Conservation (phyloP, 2,329 filamentous ascomycete genomes). For the Tolypocladium pustulatum region DNA sequence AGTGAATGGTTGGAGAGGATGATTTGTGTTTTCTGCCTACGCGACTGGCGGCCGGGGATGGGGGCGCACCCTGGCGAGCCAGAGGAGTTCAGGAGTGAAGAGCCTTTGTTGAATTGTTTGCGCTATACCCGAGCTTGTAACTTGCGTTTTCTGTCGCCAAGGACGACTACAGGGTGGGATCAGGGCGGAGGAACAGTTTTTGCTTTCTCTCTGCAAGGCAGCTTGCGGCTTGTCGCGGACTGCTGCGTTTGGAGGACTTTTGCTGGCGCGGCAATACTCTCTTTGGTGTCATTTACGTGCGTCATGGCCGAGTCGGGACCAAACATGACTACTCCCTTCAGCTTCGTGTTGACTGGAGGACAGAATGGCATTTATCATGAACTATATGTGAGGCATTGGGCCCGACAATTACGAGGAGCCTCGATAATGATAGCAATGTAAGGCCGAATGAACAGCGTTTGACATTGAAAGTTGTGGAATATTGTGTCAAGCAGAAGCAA, state of each 20-base stretch:
- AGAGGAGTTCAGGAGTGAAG: constrained; percentile 7
- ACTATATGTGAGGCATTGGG: not conserved
- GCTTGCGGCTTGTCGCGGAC: not conserved
- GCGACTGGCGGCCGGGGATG: not conserved
- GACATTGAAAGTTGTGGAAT: not conserved
- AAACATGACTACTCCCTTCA: not conserved
- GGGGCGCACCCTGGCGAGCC: not conserved
- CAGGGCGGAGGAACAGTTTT: not conserved
- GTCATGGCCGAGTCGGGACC: not conserved
- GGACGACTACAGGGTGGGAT: not conserved
- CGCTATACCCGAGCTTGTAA: constrained; percentile 6
- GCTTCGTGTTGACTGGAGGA: not conserved
- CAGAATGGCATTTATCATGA: not conserved
- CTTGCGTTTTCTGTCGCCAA: not conserved
- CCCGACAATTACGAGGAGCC: not conserved
- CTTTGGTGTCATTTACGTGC: constrained; percentile 3
- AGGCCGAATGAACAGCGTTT: not conserved
- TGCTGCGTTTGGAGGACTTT: not conserved
- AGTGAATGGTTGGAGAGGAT: not conserved
- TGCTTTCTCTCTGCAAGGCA: not conserved
- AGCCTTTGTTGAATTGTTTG: constrained; percentile 4
- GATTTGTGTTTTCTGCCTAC: not conserved
- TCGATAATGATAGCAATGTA: not conserved
- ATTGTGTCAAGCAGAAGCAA: not conserved
- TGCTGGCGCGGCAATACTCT: constrained; percentile 1